Base-by-base conservation (phyloP, 148 eudicot species). In the Amaranthus hypochondriacus region DNA sequence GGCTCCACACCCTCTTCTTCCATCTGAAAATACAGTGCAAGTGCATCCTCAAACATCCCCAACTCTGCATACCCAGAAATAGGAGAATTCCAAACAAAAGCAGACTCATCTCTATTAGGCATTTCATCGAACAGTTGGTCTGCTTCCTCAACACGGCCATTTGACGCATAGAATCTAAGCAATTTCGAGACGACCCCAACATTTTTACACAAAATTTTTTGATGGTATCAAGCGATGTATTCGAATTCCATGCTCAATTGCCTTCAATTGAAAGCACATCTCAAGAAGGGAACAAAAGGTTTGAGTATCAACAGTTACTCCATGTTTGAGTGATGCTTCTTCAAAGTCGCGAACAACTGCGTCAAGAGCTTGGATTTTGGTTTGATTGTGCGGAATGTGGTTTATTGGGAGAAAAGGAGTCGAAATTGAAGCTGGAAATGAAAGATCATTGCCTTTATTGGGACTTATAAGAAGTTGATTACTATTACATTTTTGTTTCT, bases 121-220 rank as follows among this genome's bases (percentile, higher is more conserved):
- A 92, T 92, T 88, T 82, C 68, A 77, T 92, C 98, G 61, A 92
- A 92, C 96, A 90, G 55, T 51, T 89, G 85, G 85, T 92, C 96
- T 13, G 98, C 98, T 43, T 86, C 76, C 69, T 86, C 96, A 5
- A 90, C 39, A 28, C 39, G 39, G 39, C 39, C 39, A 28, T 28
- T 28, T 28, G 39, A 28, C 0, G 39, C 39, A 56, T 90, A 92
- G 4, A 92, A 53, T 5, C 93, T 70, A 1, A 92, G 73, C 8
- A 92, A 84, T 80, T 92, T 92, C n/a, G 93, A 92, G 1, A 84
- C 78, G 2, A 92, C 78, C 21, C 96, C 98, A 0, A 65, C 83
- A 52, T 92, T 90, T 68, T 75, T 84, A 2, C 78, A 75, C 14
- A 90, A 56, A n/a, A n/a, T n/a, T 80, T 51, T 58, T 82, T 9